These are phyloP conservation scores for Cladosporium sp. DNA, from an alignment of 2,329 filamentous ascomycete genomes.

Conservation along the genomic window DNA sequence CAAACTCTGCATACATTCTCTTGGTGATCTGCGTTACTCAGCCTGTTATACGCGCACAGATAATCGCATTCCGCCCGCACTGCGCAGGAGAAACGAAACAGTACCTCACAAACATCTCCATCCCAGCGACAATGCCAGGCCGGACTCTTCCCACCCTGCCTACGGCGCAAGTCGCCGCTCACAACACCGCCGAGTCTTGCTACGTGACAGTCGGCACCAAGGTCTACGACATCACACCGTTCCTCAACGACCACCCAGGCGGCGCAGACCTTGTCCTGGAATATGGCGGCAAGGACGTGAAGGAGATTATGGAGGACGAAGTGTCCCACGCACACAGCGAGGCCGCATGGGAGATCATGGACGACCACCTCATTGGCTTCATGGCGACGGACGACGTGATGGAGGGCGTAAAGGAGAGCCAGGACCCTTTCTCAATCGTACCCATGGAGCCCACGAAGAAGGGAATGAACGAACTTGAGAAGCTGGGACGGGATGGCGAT, in stretches of 20 bases:
- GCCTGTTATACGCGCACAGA: background rate
- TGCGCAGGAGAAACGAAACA: background rate
- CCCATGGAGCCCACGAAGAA: conserved; percentile 49
- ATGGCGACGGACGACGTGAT: conserved; percentile 58
- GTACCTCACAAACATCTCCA: background rate
- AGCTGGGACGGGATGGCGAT: conserved; percentile 43
- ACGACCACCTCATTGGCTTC: conserved; percentile 82
- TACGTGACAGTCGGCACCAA: conserved; percentile 87
- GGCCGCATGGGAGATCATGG: conserved; percentile 90
- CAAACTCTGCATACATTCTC: background rate
- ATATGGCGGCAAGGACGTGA: conserved; percentile 83
- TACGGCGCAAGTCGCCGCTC: conserved; percentile 71
- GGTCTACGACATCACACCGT: conserved; percentile 92
- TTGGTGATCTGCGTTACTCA: background rate
- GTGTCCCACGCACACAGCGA: conserved; percentile 83
- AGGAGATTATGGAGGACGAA: conserved; percentile 75
- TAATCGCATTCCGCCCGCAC: background rate
- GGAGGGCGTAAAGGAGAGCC: conserved; percentile 46
- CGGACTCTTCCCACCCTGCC: conserved; percentile 80
- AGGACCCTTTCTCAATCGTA: conserved; percentile 47
- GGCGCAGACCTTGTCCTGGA: conserved; percentile 84
- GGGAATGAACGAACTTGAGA: conserved; percentile 47
- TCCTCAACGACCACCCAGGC: conserved; percentile 85
- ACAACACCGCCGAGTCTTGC: conserved; percentile 77
- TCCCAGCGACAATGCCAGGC: conserved; percentile 60